Conservation (phyloP, 805 yeast species). For the Saccharomycopsis selenospora region DNA sequence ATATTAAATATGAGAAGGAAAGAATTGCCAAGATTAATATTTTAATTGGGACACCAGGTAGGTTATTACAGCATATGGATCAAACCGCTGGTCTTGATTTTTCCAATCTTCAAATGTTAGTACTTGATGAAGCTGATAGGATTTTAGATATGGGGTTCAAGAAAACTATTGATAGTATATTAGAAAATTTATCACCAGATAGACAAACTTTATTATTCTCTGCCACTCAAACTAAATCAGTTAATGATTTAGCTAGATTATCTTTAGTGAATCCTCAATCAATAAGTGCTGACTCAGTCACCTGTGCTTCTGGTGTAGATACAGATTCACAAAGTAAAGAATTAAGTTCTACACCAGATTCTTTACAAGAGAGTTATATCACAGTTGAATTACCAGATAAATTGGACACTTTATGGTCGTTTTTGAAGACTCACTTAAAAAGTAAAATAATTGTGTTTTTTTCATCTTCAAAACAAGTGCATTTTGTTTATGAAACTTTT, state of each 20-base stretch:
- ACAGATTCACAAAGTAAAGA: conserved; percentile 23
- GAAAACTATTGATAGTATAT: conserved; percentile 71
- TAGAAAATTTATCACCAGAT: conserved; percentile 67
- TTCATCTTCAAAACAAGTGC: conserved; percentile 86
- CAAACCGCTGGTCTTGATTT: conserved; percentile 77
- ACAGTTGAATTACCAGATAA: conserved; percentile 70
- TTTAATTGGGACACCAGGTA: conserved; percentile 86
- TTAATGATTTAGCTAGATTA: conserved; percentile 74
- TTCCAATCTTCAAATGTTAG: conserved; percentile 66
- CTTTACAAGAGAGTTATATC: conserved; percentile 77
- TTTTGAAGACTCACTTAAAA: conserved; percentile 75
- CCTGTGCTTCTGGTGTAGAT: conserved; percentile 10
- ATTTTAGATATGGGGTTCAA: conserved; percentile 92
- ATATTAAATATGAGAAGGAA: conserved; percentile 71
- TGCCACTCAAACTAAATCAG: conserved; percentile 83
- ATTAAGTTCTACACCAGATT: conserved; percentile 59
- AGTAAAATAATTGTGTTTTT: conserved; percentile 74
- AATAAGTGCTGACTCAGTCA: conserved; percentile 40
- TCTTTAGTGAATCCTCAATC: conserved; percentile 60
- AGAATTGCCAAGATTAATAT: conserved; percentile 75
- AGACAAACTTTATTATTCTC: conserved; percentile 82
- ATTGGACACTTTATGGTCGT: conserved; percentile 78
- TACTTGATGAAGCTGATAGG: conserved; percentile 88
- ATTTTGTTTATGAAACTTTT: conserved; percentile 80
- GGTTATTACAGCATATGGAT: conserved; percentile 84